phyloP scores from a whole-genome alignment of 805 yeast genomes.

The Saccharomyces cerevisiae region DNA sequence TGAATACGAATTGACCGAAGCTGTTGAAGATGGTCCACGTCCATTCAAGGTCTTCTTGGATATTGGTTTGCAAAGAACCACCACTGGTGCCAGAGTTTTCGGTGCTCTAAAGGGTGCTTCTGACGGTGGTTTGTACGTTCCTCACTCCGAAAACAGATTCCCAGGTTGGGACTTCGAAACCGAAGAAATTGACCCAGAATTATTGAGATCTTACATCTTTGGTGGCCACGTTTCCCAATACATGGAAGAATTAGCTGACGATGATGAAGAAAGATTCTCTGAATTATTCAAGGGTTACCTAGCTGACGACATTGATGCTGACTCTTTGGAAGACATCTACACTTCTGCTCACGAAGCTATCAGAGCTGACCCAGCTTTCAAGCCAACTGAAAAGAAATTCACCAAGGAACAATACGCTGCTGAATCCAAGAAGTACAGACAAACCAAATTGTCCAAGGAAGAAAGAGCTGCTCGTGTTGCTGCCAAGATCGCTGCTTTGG shows the following conservation, averaged over 20 bases:
- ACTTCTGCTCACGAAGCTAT: slow-evolving; percentile 87
- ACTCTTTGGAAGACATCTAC: slow-evolving; percentile 92
- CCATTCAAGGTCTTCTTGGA: slow-evolving; percentile 99
- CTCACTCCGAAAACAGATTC: slow-evolving; percentile 99
- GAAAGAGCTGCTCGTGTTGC: slow-evolving; percentile 85
- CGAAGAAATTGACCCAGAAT: slow-evolving; percentile 96
- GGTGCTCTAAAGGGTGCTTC: slow-evolving; percentile 99
- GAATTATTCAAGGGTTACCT: slow-evolving; percentile 93
- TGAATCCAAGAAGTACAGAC: slow-evolving; percentile 87
- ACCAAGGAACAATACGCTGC: slow-evolving; percentile 98
- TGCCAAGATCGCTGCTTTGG: slow-evolving; percentile 90
- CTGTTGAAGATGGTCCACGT: slow-evolving; percentile 98
- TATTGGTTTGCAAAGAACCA: slow-evolving; percentile 99
- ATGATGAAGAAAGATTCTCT: slow-evolving; percentile 99
- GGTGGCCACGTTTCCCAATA: slow-evolving; percentile 99
- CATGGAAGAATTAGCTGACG: slow-evolving; percentile 99
- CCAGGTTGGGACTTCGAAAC: slow-evolving; percentile 99
- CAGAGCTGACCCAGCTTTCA: slow-evolving; percentile 91
- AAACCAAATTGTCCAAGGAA: slow-evolving; percentile 78
- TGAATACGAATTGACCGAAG: slow-evolving; percentile 97
- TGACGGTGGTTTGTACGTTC: slow-evolving; percentile 98
- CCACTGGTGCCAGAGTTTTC: slow-evolving; percentile 99
- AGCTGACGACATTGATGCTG: slow-evolving; percentile 95
- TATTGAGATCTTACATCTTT: slow-evolving; percentile 96
- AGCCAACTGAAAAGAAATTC: slow-evolving; percentile 85